Percentiles rank a stretch among this genome's conserved stretches.
phyloP scores from a whole-genome alignment of 257 asterid genomes.

The Solanum gracilifrons region DNA sequence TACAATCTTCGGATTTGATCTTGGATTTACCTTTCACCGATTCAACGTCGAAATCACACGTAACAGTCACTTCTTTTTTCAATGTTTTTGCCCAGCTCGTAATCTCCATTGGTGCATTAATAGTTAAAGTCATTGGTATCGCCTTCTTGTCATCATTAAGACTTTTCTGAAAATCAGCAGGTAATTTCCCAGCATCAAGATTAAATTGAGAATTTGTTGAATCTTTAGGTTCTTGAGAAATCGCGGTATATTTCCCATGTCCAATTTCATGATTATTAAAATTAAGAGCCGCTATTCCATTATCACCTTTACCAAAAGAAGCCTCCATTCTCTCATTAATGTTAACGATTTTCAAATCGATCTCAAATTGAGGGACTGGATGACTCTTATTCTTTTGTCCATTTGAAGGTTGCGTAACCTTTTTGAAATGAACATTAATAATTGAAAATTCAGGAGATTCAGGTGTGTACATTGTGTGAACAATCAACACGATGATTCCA shows the following conservation, averaged over 20 bases:
- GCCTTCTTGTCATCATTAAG: constrained; percentile 12
- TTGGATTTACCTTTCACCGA: constrained; percentile 12
- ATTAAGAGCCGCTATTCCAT: constrained; percentile 16
- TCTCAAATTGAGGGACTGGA: constrained; percentile 7
- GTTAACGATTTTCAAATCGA: constrained; percentile 21
- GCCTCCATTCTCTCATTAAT: constrained; percentile 25
- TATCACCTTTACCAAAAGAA: constrained; percentile 6
- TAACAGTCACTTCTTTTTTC: constrained; percentile 6
- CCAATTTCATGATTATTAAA: constrained; percentile 28
- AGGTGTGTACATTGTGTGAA: constrained; percentile 31
- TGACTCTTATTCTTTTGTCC: not conserved
- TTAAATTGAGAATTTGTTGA: constrained; percentile 1
- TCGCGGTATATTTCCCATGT: constrained; percentile 16
- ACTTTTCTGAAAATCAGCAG: constrained; percentile 5
- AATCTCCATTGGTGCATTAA: constrained; percentile 24
- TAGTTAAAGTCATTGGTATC: constrained; percentile 18
- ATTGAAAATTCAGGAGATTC: constrained; percentile 33
- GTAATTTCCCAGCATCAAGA: constrained; percentile 10
- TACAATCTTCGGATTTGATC: constrained; percentile 33
- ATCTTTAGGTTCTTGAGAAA: not conserved
- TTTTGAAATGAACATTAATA: constrained; percentile 8
- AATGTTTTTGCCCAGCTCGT: constrained; percentile 26
- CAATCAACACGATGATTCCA: not conserved
- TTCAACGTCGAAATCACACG: constrained; percentile 42
- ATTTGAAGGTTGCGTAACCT: not conserved